Conservation (phyloP, 2,329 filamentous ascomycete species). For the Sarocladium brachiariae region DNA sequence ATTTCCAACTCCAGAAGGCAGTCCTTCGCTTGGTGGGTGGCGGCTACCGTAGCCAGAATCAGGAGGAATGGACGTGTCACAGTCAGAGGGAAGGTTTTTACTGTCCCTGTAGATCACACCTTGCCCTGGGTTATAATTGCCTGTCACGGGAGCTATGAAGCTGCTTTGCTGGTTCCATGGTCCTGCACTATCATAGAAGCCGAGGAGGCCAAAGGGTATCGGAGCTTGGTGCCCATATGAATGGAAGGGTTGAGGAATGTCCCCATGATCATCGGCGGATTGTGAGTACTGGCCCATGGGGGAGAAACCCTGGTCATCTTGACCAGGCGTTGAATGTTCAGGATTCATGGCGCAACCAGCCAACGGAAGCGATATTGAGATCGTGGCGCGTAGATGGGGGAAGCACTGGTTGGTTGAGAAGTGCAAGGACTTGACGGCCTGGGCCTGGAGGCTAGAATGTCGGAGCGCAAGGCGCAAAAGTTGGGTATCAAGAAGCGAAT, state of each 20-base stretch:
- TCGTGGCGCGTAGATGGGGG: neutral
- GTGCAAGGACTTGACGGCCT: neutral
- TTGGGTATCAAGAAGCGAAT: neutral
- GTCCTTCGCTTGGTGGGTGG: neutral
- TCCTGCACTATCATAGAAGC: neutral
- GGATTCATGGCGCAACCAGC: neutral
- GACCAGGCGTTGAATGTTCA: neutral
- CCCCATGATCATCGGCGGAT: neutral
- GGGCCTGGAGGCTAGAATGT: neutral
- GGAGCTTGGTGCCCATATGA: neutral
- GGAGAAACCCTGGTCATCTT: neutral
- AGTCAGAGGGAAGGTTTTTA: neutral
- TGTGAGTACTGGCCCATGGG: neutral
- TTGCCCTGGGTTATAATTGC: neutral
- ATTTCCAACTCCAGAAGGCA: neutral
- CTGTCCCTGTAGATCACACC: neutral
- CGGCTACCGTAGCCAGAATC: slow-evolving; percentile 1
- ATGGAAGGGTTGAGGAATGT: neutral
- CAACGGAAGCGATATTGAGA: neutral
- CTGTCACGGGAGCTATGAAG: neutral
- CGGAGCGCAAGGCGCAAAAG: neutral
- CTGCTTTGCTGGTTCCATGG: slow-evolving; percentile 1
- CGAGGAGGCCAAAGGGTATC: neutral
- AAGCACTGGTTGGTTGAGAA: neutral
- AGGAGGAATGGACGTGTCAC: neutral